Evolutionary conservation across 208 protist species (phyloP), one percentile per base, ranked within the genome.

Genomic region (Trypanosoma caninum): DNA sequence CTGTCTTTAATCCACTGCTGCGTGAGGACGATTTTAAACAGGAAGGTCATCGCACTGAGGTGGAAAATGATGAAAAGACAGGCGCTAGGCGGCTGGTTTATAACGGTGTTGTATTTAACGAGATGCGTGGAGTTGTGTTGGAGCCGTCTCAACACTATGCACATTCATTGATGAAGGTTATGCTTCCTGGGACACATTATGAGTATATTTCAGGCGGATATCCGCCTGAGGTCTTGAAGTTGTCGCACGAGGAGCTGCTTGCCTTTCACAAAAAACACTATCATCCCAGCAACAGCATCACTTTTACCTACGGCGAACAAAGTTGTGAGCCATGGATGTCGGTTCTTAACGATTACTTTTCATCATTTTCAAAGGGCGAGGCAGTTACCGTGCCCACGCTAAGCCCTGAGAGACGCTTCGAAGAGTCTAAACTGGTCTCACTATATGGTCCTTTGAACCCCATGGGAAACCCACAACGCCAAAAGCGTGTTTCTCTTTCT

Each of bases 31-130:
- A 97, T 69, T 97, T 97, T 65, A 78, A 74, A 40, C 91, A 97
- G 55, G 94, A 97, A 63, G 94, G 91, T 6, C 90, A 97, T 54
- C 87, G 91, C 28, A 70, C 97, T n/a, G 91, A 95, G 64, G 31
- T 89, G 31, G 82, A 87, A 41, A 50, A 48, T 25, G 72, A 66
- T 22, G 60, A 63, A n/a, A 45, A 25, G 14, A 59, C 54, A 10
- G 28, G 41, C 5, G 48, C 56, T 40, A 42, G 41, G 34, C 82
- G 82, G 35, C 72, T 94, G 44, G 59, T 80, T 8, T 69, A 93
- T 64, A 97, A 97, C 73, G 94, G 94, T 5, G 91, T 97, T 10
- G 94, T 97, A 7, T 97, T 83, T 74, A 97, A 97, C 61, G 94
- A 97, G 62, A 97, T 97, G 94, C 88, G 93, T 53, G 94, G 91